phyloP scores from a whole-genome alignment of 2,329 filamentous ascomycete genomes.

The Xylogone sp. region DNA sequence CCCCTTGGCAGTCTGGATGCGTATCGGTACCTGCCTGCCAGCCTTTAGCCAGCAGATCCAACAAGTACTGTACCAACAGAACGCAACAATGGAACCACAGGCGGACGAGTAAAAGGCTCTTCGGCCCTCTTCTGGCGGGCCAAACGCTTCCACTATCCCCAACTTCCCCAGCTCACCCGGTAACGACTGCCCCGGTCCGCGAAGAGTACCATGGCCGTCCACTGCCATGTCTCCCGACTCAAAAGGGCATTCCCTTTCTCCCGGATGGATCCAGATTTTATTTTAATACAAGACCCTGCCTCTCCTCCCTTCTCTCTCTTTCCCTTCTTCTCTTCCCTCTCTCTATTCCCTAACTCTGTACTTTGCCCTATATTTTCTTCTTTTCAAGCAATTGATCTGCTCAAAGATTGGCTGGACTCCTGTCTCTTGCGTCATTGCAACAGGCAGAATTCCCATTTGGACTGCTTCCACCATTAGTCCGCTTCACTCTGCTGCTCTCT shows the following conservation, averaged over 20 bases:
- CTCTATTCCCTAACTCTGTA: neutral
- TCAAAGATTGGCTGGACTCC: slow-evolving; percentile 2
- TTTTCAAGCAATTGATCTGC: too few relatives aligned
- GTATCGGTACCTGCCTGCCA: too few relatives aligned
- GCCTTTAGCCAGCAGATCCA: too few relatives aligned
- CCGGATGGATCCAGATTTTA: neutral
- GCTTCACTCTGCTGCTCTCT: slow-evolving; percentile 15
- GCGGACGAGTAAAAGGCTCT: too few relatives aligned
- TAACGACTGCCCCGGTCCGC: neutral
- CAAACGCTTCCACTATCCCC: neutral
- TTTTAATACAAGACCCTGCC: slow-evolving; percentile 23
- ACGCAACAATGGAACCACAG: too few relatives aligned
- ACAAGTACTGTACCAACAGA: too few relatives aligned
- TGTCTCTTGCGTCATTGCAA: slow-evolving; percentile 6
- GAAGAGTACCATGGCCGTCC: neutral
- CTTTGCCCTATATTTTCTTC: too few relatives aligned
- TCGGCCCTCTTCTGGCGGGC: neutral
- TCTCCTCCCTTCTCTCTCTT: slow-evolving; percentile 14
- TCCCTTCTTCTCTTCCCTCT: slow-evolving; percentile 9
- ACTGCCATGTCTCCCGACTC: neutral
- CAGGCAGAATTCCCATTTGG: neutral
- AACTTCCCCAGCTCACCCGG: neutral
- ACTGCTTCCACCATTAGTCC: slow-evolving; percentile 8
- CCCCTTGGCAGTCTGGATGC: too few relatives aligned
- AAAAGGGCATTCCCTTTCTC: neutral